Evolutionary conservation across 1,284 basidiomycete genomes (phyloP), one percentile per base, ranked within the genome.

Genomic region (Pisolithus thermaeus): DNA sequence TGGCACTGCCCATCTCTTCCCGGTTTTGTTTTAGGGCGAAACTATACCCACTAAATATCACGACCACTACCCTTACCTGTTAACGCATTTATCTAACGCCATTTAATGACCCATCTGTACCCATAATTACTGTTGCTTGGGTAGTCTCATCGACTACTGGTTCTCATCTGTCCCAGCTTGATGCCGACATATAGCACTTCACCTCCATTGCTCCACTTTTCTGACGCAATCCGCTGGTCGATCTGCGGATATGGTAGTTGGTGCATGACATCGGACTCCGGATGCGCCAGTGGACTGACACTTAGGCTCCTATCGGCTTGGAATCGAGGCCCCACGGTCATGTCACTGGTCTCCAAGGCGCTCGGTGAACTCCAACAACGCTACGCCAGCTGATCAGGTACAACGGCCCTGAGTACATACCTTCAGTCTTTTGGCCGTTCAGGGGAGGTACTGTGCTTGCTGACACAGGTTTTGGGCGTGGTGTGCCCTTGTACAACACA

Each of bases 31-130:
- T 36, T 50, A 57, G 52, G 56, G 56, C 46, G 50, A 64, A 46
- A 45, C 38, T 61, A 66, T 70, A 66, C 64, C 65, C 67, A 46
- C 62, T 66, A 55, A 20, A 61, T 65, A 58, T 56, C 49, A 54
- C 53, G 55, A 67, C 30, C 30, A 30, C 68, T 66, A 68, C 67
- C 66, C 65, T 45, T 46, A 48, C 50, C 45, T 52, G 35, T 46
- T 54, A 45, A 59, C 55, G 56, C 46, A 57, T 47, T 27, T 54
- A 56, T 55, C 51, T 60, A 56, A 61, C 54, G 55, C 55, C 65
- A 52, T 66, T 42, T 57, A 52, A 65, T 49, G 58, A 64, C 46
- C 46, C 51, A 46, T 52, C 54, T 67, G 54, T 68, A 62, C 56
- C 56, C 62, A 57, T 61, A 62, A 61, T 61, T 63, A 54, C 44